Evolutionary conservation across 106 monocot genomes (phyloP).

Genomic region (Phalaenopsis equestris): DNA sequence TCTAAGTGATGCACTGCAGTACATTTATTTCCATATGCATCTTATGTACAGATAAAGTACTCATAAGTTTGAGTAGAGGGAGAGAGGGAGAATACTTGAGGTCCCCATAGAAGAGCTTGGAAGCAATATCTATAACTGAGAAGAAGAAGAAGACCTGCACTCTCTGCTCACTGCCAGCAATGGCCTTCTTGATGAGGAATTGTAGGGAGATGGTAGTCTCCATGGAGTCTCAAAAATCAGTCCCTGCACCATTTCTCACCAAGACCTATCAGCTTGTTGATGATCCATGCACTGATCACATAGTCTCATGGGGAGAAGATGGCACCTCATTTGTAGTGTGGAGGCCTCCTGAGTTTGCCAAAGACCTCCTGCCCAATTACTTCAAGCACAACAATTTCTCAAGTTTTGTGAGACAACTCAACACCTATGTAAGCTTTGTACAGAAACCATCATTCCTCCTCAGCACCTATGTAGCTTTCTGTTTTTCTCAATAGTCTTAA

Average conservation of each 20-base stretch:
- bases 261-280: slow-evolving; percentile 90
- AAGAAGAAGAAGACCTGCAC: background rate
- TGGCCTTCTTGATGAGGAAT: slow-evolving; percentile 49
- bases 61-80: background rate
- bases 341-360: slow-evolving; percentile 8
- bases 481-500: background rate
- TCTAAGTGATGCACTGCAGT: background rate
- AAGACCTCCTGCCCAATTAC: slow-evolving; percentile 17
- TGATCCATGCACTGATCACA: slow-evolving; percentile 57
- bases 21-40: background rate
- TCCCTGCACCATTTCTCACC: slow-evolving; percentile 81
- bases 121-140: background rate
- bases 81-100: background rate
- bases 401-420: slow-evolving; percentile 42
- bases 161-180: slow-evolving; percentile 10
- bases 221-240: slow-evolving; percentile 46
- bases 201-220: slow-evolving; percentile 44
- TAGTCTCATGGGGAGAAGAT: slow-evolving; percentile 10
- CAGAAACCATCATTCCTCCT: background rate
- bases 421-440: slow-evolving; percentile 34
- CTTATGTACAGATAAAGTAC: background rate
- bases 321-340: slow-evolving; percentile 8
- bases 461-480: background rate
- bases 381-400: slow-evolving; percentile 43
- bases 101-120: background rate